Conservation (phyloP, 2,329 filamentous ascomycete species). For the Elsinoe arachidis region DNA sequence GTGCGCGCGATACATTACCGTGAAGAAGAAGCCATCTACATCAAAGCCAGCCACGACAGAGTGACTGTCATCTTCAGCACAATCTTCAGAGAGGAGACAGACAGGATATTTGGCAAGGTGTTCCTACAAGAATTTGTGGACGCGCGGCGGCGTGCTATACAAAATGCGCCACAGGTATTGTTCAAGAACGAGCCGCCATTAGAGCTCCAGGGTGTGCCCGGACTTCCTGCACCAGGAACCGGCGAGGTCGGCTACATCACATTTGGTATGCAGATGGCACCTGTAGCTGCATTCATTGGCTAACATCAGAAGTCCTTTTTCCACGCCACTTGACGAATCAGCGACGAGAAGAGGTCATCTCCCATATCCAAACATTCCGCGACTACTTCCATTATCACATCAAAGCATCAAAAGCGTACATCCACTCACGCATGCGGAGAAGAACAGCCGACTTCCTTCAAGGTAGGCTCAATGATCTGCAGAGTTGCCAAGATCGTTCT, state of each 20-base stretch:
- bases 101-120: slow-evolving; percentile 93
- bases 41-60: slow-evolving; percentile 94
- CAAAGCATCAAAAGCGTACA: slow-evolving; percentile 98
- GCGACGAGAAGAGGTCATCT: slow-evolving; percentile 89
- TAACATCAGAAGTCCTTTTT: slow-evolving; percentile 63
- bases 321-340: slow-evolving; percentile 87
- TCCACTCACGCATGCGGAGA: slow-evolving; percentile 96
- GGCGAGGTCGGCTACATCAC: slow-evolving; percentile 96
- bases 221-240: slow-evolving; percentile 64
- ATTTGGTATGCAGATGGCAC: slow-evolving; percentile 59
- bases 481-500: background rate
- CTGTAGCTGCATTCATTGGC: slow-evolving; percentile 15
- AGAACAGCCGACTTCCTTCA: slow-evolving; percentile 97
- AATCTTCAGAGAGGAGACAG: slow-evolving; percentile 94
- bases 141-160: slow-evolving; percentile 84
- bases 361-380: slow-evolving; percentile 98
- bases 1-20: slow-evolving; percentile 97
- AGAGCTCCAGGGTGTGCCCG: slow-evolving; percentile 78
- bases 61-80: slow-evolving; percentile 99
- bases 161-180: slow-evolving; percentile 95
- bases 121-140: slow-evolving; percentile 99
- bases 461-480: slow-evolving; percentile 47
- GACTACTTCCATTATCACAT: slow-evolving; percentile 99
- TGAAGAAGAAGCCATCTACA: slow-evolving; percentile 96
- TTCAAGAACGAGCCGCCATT: slow-evolving; percentile 92